Conservation (phyloP, 164 flowering plant genomes). For the Chloranthus sessilifolius region DNA sequence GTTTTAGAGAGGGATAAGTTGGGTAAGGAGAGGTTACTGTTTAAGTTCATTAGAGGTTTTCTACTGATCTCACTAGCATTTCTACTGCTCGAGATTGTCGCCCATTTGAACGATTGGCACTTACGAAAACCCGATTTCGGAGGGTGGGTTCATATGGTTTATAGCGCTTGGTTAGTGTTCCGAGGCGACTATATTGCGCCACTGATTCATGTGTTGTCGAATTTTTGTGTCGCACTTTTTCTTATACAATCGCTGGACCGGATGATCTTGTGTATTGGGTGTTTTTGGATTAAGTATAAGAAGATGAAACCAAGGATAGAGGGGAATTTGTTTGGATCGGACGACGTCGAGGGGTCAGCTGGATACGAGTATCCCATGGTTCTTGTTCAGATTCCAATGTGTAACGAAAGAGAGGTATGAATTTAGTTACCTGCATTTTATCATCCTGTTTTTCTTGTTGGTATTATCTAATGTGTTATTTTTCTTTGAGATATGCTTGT, state of each 20-base stretch:
- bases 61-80: slow-evolving; percentile 37
- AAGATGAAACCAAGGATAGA: slow-evolving; percentile 53
- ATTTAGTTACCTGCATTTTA: slow-evolving; percentile 65
- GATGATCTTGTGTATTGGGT: slow-evolving; percentile 61
- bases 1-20: slow-evolving; percentile 43
- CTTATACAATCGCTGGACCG: slow-evolving; percentile 74
- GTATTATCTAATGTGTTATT: slow-evolving; percentile 56
- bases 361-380: slow-evolving; percentile 62
- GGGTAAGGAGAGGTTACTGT: slow-evolving; percentile 40
- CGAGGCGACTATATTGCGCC: slow-evolving; percentile 79
- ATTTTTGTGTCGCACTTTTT: slow-evolving; percentile 66
- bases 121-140: slow-evolving; percentile 48
- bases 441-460: slow-evolving; percentile 58
- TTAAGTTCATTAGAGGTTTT: slow-evolving; percentile 46
- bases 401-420: slow-evolving; percentile 84
- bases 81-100: slow-evolving; percentile 56
- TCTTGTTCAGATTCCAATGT: slow-evolving; percentile 92
- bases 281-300: slow-evolving; percentile 77
- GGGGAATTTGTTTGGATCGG: slow-evolving; percentile 40
- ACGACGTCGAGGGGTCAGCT: slow-evolving; percentile 46
- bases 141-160: slow-evolving; percentile 48
- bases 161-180: slow-evolving; percentile 54
- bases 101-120: slow-evolving; percentile 75
- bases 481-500: slow-evolving; percentile 69
- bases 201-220: slow-evolving; percentile 47